Evolutionary conservation across 192 early-diverging fungal species (phyloP).

Genomic region (Rhizophagus prolifer): DNA sequence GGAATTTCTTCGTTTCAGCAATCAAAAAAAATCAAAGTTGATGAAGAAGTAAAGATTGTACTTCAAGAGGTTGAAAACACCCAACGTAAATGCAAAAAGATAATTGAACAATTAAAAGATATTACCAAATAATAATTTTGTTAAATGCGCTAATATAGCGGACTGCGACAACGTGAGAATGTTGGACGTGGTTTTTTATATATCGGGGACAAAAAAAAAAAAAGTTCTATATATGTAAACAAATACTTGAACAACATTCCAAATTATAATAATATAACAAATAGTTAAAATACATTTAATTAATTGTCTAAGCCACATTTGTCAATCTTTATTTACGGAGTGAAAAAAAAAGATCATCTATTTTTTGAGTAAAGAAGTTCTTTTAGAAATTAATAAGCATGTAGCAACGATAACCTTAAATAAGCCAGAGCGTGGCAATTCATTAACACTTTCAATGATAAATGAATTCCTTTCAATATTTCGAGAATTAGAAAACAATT

Average conservation of each 20-base stretch:
- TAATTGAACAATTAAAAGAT: not conserved
- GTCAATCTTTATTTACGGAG: too few relatives aligned
- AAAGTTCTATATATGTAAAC: too few relatives aligned
- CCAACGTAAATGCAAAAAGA: not conserved
- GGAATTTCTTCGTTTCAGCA: not conserved
- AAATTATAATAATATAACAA: too few relatives aligned
- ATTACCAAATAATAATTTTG: not conserved
- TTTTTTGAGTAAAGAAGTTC: not conserved
- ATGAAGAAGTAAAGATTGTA: not conserved
- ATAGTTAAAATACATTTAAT: too few relatives aligned
- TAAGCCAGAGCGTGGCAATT: constrained; percentile 42
- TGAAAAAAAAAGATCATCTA: too few relatives aligned
- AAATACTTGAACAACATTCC: too few relatives aligned
- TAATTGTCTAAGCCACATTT: too few relatives aligned
- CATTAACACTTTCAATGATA: constrained; percentile 50
- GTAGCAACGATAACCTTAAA: constrained; percentile 2
- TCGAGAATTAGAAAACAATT: constrained; percentile 45
- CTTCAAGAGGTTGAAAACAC: not conserved
- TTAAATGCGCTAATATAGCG: not conserved
- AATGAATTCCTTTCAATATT: constrained; percentile 40
- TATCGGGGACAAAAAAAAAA: too few relatives aligned
- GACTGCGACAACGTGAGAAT: too few relatives aligned
- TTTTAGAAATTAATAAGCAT: not conserved
- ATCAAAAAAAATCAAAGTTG: not conserved
- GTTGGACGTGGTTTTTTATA: too few relatives aligned